Base-by-base conservation (phyloP, 257 asterid genomes). In the Salvia rosmarinus region DNA sequence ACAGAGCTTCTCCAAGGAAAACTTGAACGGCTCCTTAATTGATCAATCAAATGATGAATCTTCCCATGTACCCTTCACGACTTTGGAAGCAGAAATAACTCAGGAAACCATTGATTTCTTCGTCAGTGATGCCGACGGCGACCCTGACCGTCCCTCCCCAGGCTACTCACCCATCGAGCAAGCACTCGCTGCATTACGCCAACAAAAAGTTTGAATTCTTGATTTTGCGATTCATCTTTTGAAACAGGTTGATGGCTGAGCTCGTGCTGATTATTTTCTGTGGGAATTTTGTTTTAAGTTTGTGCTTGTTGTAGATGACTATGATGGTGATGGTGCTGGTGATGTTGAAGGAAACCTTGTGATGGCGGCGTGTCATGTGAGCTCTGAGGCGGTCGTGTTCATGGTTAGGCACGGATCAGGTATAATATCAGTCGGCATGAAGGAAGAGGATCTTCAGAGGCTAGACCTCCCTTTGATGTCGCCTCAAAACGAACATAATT, bases 71-170 rank as follows among this genome's bases (percentile, higher is more conserved):
- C 67, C 75, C 10, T 86, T 83, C 56, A 78, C 56, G 20, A 80
- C 89, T 19, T 42, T 82, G 16, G 82, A 86, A 72, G 95, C 89
- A 30, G 91, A 87, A 62, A 87, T 85, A n/a, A 85, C 91, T 23
- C 90, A 81, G 4, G 96, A 88, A 75, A 85, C 89, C 37, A 54
- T 75, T 40, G 91, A 85, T 84, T 92, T 92, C 89, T 92, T 90
- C 57, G 95, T 87, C 4, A 90, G 98, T 65, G 98, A 92, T 72
- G 90, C 98, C 0, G 89, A 92, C 43, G 97, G 93, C 17, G 97
- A 92, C 77, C 98, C 98, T 25, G 97, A 90, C 78, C 75, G 93
- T 75, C 98, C 98, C 0, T 78, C 96, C 19, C 80, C 73, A 1
- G 96, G 97, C 2, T 92, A 79, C 83, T 82, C 93, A 49, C 77